Conservation (phyloP, 768 basidiomycete species). For the Pluteus cervinus region DNA sequence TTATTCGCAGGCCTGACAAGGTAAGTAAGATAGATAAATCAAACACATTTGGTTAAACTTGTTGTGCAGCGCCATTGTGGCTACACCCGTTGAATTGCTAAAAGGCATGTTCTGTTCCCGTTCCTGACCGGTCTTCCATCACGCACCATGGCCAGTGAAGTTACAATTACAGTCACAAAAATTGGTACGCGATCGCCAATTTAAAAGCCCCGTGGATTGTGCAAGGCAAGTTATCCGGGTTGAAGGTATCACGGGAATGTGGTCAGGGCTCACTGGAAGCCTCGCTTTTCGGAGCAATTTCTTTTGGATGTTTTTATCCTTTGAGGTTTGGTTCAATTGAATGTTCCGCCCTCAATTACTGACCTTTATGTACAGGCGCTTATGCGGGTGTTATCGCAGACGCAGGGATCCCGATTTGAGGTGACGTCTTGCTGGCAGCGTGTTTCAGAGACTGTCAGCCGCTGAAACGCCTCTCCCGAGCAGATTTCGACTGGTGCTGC, state of each 20-base stretch:
- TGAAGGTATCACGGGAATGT: slow-evolving; percentile 63
- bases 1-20: slow-evolving; percentile 67
- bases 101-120: slow-evolving; percentile 30
- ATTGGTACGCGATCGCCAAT: slow-evolving; percentile 43
- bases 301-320: slow-evolving; percentile 72
- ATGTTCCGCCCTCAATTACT: slow-evolving; percentile 6
- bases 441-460: slow-evolving; percentile 4
- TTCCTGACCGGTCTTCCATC: neutral
- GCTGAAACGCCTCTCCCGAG: neutral
- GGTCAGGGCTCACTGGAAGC: slow-evolving; percentile 72
- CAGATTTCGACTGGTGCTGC: slow-evolving; percentile 57
- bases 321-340: slow-evolving; percentile 39
- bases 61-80: slow-evolving; percentile 49
- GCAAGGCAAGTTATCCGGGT: slow-evolving; percentile 53
- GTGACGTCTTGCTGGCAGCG: no score
- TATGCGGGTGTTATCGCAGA: slow-evolving; percentile 51
- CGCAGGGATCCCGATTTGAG: slow-evolving; percentile 57
- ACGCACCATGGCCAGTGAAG: slow-evolving; percentile 37
- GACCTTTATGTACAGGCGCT: slow-evolving; percentile 35
- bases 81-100: slow-evolving; percentile 62
- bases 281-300: slow-evolving; percentile 71
- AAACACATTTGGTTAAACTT: slow-evolving; percentile 5
- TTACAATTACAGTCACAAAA: slow-evolving; percentile 63
- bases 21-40: slow-evolving; percentile 23
- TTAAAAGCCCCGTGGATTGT: slow-evolving; percentile 63